Evolutionary conservation across 192 early-diverging fungal species (phyloP), one percentile per base, ranked within the genome.

Genomic region (Geranomyces variabilis): DNA sequence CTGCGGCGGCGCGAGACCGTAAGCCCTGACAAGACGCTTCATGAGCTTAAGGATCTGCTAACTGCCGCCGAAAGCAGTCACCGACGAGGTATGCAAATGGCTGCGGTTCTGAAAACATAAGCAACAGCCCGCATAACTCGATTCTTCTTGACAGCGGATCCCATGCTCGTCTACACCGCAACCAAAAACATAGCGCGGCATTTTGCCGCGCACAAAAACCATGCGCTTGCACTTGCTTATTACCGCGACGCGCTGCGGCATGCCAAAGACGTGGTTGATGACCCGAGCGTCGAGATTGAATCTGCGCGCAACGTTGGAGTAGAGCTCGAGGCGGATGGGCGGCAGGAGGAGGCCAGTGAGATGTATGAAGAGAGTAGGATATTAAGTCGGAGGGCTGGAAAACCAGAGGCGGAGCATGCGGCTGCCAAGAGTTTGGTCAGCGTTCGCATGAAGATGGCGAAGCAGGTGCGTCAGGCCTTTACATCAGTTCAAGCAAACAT

Each of bases 141-240:
- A 7, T 41, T 3, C 5, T 3, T 41, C 5, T 7, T 4, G 31
- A 60, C 29, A 60, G 58, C 21, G 31, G 58, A 60, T 30, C 21
- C 58, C 5, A 28, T 21, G 31, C 30, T 49, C 6, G 74, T 81
- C 19, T 79, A 80, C 60, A 71, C 73, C 51, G 68, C 83, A 4
- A 62, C 62, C 36, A 80, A 76, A 58, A 66, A 77, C 41, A 63
- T 85, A 0, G 83, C 80, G 5, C 30, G 64, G 17, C 80, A 76
- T 57, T 84, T 80, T 58, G 51, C 60, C 22, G 44, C 29, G 1
- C 67, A 74, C 7, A 64, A 30, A 8, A 78, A 74, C 33, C 46
- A 45, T 19, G 58, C 53, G 10, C 36, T 72, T 29, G 78, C 76
- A 26, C 44, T 71, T n/a, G 41, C 10, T 10, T 79, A 84, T 58